Base-by-base conservation (phyloP, 306 rosid species). In the Lotus japonicus region DNA sequence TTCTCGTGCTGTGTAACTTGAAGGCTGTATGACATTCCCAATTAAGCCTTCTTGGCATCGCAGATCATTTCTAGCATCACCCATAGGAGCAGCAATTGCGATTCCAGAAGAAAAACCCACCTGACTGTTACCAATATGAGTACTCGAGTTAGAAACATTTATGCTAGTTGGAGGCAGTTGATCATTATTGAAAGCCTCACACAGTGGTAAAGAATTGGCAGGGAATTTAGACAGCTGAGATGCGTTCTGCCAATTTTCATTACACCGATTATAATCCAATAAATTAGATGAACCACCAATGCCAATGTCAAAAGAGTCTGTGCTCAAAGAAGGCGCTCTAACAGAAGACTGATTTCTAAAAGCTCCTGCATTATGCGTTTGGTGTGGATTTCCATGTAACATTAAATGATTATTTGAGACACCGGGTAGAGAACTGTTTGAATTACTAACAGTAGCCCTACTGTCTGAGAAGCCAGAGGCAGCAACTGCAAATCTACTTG, bases 161-260 rank as follows among this genome's bases (percentile, higher is more conserved):
- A 81, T 69, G 85, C 80, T 64, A 61, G 64, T 39, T 7, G 77
- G 72, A 54, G 72, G 83, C 70, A 85, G 44, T 18, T 64, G 87
- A 73, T 79, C 81, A 26, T 49, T 70, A 71, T 56, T 58, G 65
- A 72, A 80, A 70, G 81, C 54, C 50, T 80, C 84, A 48, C 73
- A 76, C 44, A 79, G 23, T 5, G 87, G 81, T 76, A 82, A 75
- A 33, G 91, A 58, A 77, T 66, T 83, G 19, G 82, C 63, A 44
- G 88, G 70, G 71, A 86, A 83, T 16, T 80, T 77, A 3, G 89
- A 80, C 67, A 81, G 33, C 35, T 78, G 91, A 28, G 69, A 82
- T 1, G 84, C 78, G 69, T 79, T 83, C 68, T 81, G 84, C 88
- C 91, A 86, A 72, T 74, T 74, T 71, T 85, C 86, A 31, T 54